These are phyloP conservation scores for Tuber aestivum DNA, from an alignment of 495 filamentous ascomycete genomes.

Conservation along the genomic window DNA sequence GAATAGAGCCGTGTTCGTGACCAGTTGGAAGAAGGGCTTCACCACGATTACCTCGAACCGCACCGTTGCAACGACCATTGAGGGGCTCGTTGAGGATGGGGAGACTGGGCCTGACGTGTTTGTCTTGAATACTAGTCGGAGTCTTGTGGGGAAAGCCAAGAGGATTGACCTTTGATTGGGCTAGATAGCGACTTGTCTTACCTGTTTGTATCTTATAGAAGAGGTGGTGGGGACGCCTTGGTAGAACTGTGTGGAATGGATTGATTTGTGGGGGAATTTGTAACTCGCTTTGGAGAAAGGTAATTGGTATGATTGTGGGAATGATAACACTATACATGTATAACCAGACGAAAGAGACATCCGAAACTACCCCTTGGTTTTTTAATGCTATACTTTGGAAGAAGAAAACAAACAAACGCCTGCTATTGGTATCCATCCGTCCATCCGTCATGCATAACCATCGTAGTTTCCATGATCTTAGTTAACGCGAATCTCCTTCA, in stretches of 20 bases:
- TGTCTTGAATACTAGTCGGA: slow-evolving; percentile 59
- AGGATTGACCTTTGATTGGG: slow-evolving; percentile 29
- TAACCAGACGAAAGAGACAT: not conserved
- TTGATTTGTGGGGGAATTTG: not conserved
- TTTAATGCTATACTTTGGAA: not conserved
- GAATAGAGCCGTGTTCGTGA: slow-evolving; percentile 62
- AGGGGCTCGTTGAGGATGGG: slow-evolving; percentile 48
- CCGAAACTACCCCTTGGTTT: not conserved
- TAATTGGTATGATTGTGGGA: not conserved
- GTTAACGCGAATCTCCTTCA: slow-evolving; percentile 29
- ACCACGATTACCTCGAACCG: slow-evolving; percentile 66
- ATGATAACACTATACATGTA: not conserved
- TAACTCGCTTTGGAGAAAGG: not conserved
- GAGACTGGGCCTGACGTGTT: slow-evolving; percentile 55
- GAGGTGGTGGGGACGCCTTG: not conserved
- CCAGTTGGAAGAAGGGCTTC: slow-evolving; percentile 56
- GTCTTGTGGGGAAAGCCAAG: slow-evolving; percentile 61
- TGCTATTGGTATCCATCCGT: not conserved
- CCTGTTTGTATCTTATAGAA: not conserved
- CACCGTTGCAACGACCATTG: slow-evolving; percentile 58
- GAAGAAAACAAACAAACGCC: not conserved
- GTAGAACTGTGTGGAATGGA: not conserved
- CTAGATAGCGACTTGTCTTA: not conserved
- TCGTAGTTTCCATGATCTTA: not conserved
- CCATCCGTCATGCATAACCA: slow-evolving; percentile 6